phyloP scores from a whole-genome alignment of 306 rosid species.

The Cucumis cinereus region DNA sequence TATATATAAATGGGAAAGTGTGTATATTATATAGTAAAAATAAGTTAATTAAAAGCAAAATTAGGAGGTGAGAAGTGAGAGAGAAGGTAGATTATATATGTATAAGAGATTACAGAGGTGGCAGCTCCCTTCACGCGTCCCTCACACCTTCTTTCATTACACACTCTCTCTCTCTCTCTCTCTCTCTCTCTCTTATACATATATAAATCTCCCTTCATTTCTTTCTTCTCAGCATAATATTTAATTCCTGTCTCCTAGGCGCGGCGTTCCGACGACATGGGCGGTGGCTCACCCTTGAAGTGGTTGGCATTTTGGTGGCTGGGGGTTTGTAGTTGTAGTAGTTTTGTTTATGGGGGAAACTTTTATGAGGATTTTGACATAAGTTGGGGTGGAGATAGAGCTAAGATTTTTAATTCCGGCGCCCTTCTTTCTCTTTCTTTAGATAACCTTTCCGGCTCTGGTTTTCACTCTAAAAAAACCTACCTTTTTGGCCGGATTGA shows the following conservation, averaged over 20 bases:
- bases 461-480: constrained; percentile 59
- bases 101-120: constrained; percentile 25
- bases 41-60: no score
- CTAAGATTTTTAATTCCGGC: constrained; percentile 52
- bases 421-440: constrained; percentile 61
- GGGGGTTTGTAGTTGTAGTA: background rate
- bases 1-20: no score
- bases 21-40: no score
- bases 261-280: constrained; percentile 19
- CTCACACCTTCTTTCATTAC: constrained; percentile 19
- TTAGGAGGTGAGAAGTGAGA: no score
- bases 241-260: background rate
- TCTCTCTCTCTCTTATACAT: background rate
- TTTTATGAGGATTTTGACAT: constrained; percentile 59
- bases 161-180: background rate
- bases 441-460: constrained; percentile 71
- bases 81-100: no score
- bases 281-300: constrained; percentile 6
- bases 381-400: constrained; percentile 63
- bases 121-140: constrained; percentile 50
- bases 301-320: constrained; percentile 22
- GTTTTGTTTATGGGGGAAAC: constrained; percentile 21
- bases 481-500: constrained; percentile 65
- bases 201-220: no score
- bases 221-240: no score